Conservation (phyloP, 805 yeast genomes). For the Saccharomycopsis amapae region DNA sequence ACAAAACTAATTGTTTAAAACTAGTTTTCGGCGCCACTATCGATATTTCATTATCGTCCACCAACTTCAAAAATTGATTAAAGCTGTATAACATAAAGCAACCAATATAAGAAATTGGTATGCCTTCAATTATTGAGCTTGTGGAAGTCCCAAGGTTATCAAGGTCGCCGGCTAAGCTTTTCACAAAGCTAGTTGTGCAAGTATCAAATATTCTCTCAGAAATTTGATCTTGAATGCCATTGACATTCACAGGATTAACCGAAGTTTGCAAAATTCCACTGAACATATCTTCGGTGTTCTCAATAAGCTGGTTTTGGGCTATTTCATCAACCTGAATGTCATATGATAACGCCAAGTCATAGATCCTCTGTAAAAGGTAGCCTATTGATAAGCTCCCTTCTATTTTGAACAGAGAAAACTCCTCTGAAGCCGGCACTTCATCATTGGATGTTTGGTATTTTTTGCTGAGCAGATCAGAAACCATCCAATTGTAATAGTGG, state of each 20-base stretch:
- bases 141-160: not conserved
- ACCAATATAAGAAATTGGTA: constrained; percentile 16
- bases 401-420: not conserved
- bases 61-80: not conserved
- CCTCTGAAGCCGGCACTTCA: not conserved
- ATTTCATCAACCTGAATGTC: constrained; percentile 52
- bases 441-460: constrained; percentile 3
- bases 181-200: constrained; percentile 30
- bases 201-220: constrained; percentile 32
- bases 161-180: no score
- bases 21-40: no score
- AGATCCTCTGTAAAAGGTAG: constrained; percentile 32
- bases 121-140: not conserved
- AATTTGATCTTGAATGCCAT: constrained; percentile 26
- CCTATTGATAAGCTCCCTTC: not conserved
- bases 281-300: constrained; percentile 38
- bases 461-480: constrained; percentile 20
- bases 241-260: constrained; percentile 21
- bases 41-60: no score
- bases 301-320: constrained; percentile 31
- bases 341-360: constrained; percentile 50
- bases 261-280: constrained; percentile 26
- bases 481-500: constrained; percentile 26
- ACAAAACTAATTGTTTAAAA: constrained; percentile 30
- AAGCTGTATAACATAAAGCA: constrained; percentile 2